Percentiles rank a stretch among this genome's conserved stretches.
Conservation (phyloP, 352 stramenopile species). For the Nothophytophthora sp. region DNA sequence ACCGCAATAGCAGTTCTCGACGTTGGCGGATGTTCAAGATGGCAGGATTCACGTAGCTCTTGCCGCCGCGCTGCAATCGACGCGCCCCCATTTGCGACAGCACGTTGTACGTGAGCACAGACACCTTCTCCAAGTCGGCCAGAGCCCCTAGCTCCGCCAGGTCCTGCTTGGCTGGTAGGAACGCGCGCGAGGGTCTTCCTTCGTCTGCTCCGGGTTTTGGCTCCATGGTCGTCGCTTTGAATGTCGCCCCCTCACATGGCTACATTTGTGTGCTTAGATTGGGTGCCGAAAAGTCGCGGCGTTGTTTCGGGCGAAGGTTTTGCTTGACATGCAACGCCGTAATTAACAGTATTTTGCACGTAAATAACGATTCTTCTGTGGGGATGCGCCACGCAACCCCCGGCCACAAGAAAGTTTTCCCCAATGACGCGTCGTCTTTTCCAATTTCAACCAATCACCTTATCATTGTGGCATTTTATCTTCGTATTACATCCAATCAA, state of each 20-base stretch:
- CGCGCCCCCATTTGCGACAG: constrained; percentile 78
- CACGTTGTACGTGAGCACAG: constrained; percentile 82
- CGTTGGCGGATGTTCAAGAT: constrained; percentile 62
- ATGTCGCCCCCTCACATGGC: too few species aligned
- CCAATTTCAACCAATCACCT: background rate
- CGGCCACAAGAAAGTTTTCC: background rate
- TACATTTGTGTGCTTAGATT: too few species aligned
- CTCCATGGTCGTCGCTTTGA: too few species aligned
- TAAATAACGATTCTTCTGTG: too few species aligned
- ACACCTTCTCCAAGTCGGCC: constrained; percentile 59
- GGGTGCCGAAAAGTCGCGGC: too few species aligned
- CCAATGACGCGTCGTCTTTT: background rate
- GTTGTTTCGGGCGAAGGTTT: too few species aligned
- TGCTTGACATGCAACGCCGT: too few species aligned
- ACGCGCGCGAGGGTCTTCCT: too few species aligned
- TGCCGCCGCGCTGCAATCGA: constrained; percentile 42
- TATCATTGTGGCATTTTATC: background rate
- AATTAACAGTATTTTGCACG: too few species aligned
- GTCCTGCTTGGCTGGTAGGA: constrained; percentile 46
- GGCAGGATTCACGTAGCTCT: constrained; percentile 45
- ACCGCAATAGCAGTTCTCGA: constrained; percentile 58
- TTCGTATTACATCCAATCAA: too few species aligned
- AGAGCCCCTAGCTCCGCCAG: constrained; percentile 43
- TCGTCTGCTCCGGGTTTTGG: too few species aligned
- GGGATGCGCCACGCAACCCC: background rate